These are phyloP conservation scores for Melaleuca quinquenervia DNA, from an alignment of 345 rosid species.

Conservation along the genomic window DNA sequence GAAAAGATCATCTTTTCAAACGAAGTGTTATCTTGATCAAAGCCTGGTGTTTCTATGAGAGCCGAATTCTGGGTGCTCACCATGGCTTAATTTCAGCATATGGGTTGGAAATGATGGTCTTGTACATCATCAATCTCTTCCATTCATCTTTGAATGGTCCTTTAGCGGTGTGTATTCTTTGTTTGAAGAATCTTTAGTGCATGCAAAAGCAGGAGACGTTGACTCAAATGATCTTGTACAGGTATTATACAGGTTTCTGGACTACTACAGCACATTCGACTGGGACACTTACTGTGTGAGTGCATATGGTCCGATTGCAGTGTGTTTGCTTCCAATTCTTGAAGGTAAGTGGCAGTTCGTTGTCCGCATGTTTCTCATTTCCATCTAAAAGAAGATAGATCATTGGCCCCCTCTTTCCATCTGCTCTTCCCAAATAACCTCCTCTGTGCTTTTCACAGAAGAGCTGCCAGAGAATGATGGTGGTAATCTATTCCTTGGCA, in stretches of 20 bases:
- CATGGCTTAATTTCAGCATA: slow-evolving; percentile 78
- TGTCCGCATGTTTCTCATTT: background rate
- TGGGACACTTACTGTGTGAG: slow-evolving; percentile 59
- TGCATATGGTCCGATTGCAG: slow-evolving; percentile 53
- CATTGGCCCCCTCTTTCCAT: background rate
- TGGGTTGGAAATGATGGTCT: slow-evolving; percentile 70
- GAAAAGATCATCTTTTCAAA: slow-evolving; percentile 77
- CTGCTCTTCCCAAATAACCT: background rate
- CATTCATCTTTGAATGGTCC: slow-evolving; percentile 65
- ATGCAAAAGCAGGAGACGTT: background rate
- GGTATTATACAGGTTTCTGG: slow-evolving; percentile 67
- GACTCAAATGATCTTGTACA: slow-evolving; percentile 9
- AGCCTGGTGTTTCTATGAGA: slow-evolving; percentile 97
- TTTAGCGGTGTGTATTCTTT: slow-evolving; percentile 43
- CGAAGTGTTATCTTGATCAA: slow-evolving; percentile 66
- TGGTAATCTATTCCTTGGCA: slow-evolving; percentile 35
- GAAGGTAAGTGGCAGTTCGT: slow-evolving; percentile 27
- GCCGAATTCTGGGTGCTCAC: slow-evolving; percentile 87
- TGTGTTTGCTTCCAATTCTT: slow-evolving; percentile 41
- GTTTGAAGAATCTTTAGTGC: background rate
- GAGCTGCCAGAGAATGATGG: slow-evolving; percentile 23
- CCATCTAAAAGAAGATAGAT: background rate
- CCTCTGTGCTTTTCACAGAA: slow-evolving; percentile 10
- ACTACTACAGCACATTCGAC: slow-evolving; percentile 71
- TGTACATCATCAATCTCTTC: slow-evolving; percentile 62